Base-by-base conservation (phyloP, 495 filamentous ascomycete genomes). In the Bathelium albidoporum region DNA sequence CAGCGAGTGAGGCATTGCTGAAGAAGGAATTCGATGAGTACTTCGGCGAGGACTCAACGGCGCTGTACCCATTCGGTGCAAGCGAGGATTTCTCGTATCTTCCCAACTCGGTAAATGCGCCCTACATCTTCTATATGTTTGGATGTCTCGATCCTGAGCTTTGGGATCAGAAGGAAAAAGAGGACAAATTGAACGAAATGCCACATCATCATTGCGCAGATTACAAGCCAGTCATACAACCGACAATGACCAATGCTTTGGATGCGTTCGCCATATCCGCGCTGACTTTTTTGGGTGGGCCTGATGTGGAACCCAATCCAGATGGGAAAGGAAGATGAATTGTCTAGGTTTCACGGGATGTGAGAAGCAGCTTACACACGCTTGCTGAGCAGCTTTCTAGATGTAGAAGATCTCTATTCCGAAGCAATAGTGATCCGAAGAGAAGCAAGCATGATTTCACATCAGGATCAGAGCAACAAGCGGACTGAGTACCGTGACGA, bases 101-200 rank as follows among this genome's bases (percentile, higher is more conserved):
- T 10, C 20, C 49, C 4, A 10, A 26, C 1, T n/a, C 49, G 5
- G 49, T 55, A 4, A 29, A 55, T 7, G 49, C 49, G 4, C 49
- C 49, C 24, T 55, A 55, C 20, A 26, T 55, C 49, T 55, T 55
- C 24, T 55, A 55, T 24, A 55, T 55, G 49, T 55, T 55, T 29
- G 49, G 49, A 10, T 24, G n/a, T 10, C 2, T 55, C n/a, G 49
- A 55, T 55, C 49, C 49, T 4, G 22, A 24, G 16, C 49, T 26
- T 1, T 55, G 49, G 49, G 49, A 55, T 24, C 2, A 7, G 20
- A 55, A 55, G 22, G 49, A 55, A 24, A 55, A 55, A 55, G 49
- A 55, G 49, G 24, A 16, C 16, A 55, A 29, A 55, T 55, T 55
- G 49, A 5, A 55, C 20, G 49, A 55, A 24, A 16, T 55, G 2